Evolutionary conservation across 306 rosid genomes (phyloP).

Genomic region (Gleditsia sinensis): DNA sequence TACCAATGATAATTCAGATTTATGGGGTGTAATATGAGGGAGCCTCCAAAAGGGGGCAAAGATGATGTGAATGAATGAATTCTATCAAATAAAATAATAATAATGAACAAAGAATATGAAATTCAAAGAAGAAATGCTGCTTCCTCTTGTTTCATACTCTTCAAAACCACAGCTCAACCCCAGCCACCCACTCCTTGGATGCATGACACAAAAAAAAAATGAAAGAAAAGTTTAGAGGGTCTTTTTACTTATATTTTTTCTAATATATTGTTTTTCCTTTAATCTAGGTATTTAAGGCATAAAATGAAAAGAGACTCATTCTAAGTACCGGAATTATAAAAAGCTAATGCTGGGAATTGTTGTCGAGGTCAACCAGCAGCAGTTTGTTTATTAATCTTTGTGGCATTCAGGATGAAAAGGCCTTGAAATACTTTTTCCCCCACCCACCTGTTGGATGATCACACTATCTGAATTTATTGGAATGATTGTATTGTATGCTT

Average conservation of each 20-base stretch:
- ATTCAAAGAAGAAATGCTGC: not conserved
- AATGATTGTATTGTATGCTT: not conserved
- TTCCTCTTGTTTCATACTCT: slow-evolving; percentile 20
- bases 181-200: not conserved
- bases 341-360: slow-evolving; percentile 26
- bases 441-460: not conserved
- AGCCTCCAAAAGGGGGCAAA: slow-evolving; percentile 21
- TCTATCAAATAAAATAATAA: not conserved
- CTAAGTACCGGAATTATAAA: not conserved
- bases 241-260: not conserved
- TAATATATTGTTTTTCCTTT: not conserved
- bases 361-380: not conserved
- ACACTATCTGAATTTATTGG: not conserved
- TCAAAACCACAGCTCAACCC: too few relatives aligned
- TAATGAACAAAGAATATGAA: not conserved
- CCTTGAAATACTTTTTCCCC: not conserved
- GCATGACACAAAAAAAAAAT: not conserved
- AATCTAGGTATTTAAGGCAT: slow-evolving; percentile 25
- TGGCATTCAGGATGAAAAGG: not conserved
- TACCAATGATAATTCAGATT: not conserved
- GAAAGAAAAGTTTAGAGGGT: not conserved
- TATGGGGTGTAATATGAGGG: slow-evolving; percentile 25
- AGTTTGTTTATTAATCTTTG: not conserved
- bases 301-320: slow-evolving; percentile 7
- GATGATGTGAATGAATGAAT: not conserved